A percentile compares a stretch with the other conserved stretches of the same genome.
phyloP scores from a whole-genome alignment of 306 rosid genomes.

The Cucurbita pepo region DNA sequence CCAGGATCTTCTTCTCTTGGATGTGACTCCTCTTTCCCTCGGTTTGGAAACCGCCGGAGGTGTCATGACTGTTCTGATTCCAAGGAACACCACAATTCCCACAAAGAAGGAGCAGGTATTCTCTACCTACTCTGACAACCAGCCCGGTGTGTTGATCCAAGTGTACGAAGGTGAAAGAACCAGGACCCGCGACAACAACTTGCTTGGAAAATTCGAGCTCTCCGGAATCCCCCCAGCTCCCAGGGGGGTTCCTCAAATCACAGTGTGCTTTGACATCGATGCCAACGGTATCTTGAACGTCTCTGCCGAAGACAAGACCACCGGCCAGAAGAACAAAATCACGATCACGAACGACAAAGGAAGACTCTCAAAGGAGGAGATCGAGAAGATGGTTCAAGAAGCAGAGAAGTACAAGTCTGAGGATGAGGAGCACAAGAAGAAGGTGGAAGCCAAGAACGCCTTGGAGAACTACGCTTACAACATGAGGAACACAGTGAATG shows the following conservation, averaged over 20 bases:
- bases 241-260: slow-evolving; percentile 64
- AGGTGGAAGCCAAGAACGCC: slow-evolving; percentile 46
- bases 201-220: slow-evolving; percentile 61
- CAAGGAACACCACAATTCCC: slow-evolving; percentile 65
- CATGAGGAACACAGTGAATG: slow-evolving; percentile 54
- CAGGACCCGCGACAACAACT: slow-evolving; percentile 52
- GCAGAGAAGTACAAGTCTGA: slow-evolving; percentile 71
- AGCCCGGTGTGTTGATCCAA: slow-evolving; percentile 69
- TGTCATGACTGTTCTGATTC: slow-evolving; percentile 58
- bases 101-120: slow-evolving; percentile 69
- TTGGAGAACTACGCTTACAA: slow-evolving; percentile 56
- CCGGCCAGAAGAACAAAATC: slow-evolving; percentile 63
- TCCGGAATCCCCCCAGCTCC: slow-evolving; percentile 78
- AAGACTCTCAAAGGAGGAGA: slow-evolving; percentile 57
- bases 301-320: slow-evolving; percentile 58
- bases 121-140: slow-evolving; percentile 67
- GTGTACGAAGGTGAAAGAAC: slow-evolving; percentile 66
- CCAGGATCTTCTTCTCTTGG: slow-evolving; percentile 55
- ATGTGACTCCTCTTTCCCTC: slow-evolving; percentile 51
- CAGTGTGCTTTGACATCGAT: slow-evolving; percentile 64
- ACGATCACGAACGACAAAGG: slow-evolving; percentile 75
- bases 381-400: slow-evolving; percentile 69
- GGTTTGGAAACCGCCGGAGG: slow-evolving; percentile 75
- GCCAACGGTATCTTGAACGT: slow-evolving; percentile 69
- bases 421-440: slow-evolving; percentile 59